These are phyloP conservation scores for Seiridium cupressi DNA, from an alignment of 2,329 filamentous ascomycete genomes.

Conservation along the genomic window DNA sequence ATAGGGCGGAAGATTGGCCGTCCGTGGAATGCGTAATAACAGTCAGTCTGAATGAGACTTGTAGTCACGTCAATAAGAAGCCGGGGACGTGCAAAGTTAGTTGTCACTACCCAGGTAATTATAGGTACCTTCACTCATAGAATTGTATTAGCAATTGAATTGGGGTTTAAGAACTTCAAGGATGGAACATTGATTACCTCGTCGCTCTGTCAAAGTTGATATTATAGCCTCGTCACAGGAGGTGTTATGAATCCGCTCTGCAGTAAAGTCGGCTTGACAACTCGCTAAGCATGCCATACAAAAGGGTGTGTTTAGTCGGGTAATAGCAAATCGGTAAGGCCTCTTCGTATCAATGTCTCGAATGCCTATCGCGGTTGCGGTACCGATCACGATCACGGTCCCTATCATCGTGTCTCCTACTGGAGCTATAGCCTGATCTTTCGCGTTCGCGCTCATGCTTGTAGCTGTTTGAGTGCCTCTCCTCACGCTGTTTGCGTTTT, in stretches of 20 bases:
- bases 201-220: neutral
- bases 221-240: too few species aligned
- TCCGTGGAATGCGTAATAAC: too few species aligned
- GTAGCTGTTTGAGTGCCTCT: conserved; percentile 40
- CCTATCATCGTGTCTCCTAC: conserved; percentile 20
- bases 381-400: conserved; percentile 27
- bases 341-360: conserved; percentile 12
- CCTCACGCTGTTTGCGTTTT: conserved; percentile 38
- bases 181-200: neutral
- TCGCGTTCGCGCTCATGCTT: conserved; percentile 46
- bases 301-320: neutral
- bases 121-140: neutral
- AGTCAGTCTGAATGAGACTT: too few species aligned
- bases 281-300: too few species aligned
- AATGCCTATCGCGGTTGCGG: conserved; percentile 19
- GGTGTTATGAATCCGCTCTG: too few species aligned
- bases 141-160: neutral
- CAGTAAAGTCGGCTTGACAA: too few species aligned
- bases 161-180: neutral
- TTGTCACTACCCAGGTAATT: neutral
- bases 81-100: neutral
- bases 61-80: too few species aligned
- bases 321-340: too few species aligned
- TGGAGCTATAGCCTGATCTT: conserved; percentile 29
- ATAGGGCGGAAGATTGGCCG: too few species aligned